These are phyloP conservation scores for Ulota crispa DNA, from an alignment of 225 moss, liverwort and hornwort genomes.

Conservation along the genomic window DNA sequence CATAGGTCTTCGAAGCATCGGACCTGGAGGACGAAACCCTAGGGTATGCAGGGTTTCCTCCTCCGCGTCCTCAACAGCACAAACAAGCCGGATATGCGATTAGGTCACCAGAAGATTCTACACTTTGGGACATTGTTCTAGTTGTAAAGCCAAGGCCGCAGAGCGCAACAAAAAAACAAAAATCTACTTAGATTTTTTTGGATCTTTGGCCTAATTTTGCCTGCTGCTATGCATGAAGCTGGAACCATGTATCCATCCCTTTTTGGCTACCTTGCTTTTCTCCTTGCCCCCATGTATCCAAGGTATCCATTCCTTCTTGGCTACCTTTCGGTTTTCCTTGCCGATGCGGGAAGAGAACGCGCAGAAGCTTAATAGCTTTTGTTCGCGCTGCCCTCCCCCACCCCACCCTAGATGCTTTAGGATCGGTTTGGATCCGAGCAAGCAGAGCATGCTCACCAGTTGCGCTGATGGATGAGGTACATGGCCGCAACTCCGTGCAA, in stretches of 20 bases:
- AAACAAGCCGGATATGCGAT: background rate
- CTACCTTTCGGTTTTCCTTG: background rate
- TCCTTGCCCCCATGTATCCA: no score
- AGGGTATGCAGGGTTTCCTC: background rate
- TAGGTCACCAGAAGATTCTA: background rate
- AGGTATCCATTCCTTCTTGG: background rate
- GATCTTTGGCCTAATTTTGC: no score
- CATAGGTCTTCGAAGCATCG: background rate
- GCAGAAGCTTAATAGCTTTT: background rate
- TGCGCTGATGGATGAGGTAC: slow-evolving; percentile 30
- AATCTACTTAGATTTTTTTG: no score
- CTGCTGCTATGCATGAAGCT: no score
- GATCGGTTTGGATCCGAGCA: no score
- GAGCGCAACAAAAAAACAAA: no score
- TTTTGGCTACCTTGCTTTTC: background rate
- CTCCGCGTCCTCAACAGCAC: background rate
- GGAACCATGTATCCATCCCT: background rate
- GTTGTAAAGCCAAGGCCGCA: background rate
- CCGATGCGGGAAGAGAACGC: background rate
- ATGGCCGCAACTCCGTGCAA: slow-evolving; percentile 34
- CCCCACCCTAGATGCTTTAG: no score
- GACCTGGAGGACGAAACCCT: background rate
- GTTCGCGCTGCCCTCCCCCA: no score
- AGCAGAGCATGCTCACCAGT: slow-evolving; percentile 15
- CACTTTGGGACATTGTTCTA: background rate